A percentile compares a stretch with the other conserved stretches of the same genome.
Conservation (phyloP, 345 rosid genomes). For the Bruguiera parviflora region DNA sequence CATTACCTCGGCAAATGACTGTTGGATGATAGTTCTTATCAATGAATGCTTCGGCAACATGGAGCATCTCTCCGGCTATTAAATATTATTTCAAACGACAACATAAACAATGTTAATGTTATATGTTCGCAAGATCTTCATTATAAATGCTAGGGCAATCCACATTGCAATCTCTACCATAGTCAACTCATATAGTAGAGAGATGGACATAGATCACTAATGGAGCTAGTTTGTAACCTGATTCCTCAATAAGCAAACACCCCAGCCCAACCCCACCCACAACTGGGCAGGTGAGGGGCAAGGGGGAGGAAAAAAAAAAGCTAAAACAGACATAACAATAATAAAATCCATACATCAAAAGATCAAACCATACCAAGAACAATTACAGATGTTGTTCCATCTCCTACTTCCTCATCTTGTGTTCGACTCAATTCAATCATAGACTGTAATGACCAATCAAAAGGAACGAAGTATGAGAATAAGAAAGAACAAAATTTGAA, state of each 20-base stretch:
- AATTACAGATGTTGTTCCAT: conserved; percentile 96
- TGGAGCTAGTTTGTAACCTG: too few species aligned
- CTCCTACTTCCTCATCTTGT: conserved; percentile 98
- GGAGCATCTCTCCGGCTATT: conserved; percentile 98
- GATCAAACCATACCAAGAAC: conserved; percentile 61
- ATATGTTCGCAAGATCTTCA: too few species aligned
- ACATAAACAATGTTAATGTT: neutral
- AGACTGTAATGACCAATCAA: conserved; percentile 46
- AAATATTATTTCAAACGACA: neutral
- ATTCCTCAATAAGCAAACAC: too few species aligned
- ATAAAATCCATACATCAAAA: neutral
- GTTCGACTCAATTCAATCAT: conserved; percentile 96
- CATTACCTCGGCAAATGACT: conserved; percentile 82
- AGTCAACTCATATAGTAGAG: too few species aligned
- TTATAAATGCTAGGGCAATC: neutral
- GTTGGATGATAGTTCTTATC: conserved; percentile 91
- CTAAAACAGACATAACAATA: too few species aligned
- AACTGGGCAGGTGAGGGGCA: too few species aligned
- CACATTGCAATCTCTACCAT: too few species aligned
- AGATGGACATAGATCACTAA: too few species aligned
- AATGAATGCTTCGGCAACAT: conserved; percentile 91
- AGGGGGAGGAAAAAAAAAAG: too few species aligned
- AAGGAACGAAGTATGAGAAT: neutral
- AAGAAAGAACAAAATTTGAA: conserved; percentile 2
- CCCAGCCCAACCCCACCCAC: too few species aligned